Percentiles rank a stretch among this genome's conserved stretches.
These are phyloP conservation scores for Suillus lakei DNA, from an alignment of 768 basidiomycete genomes.

Conservation along the genomic window DNA sequence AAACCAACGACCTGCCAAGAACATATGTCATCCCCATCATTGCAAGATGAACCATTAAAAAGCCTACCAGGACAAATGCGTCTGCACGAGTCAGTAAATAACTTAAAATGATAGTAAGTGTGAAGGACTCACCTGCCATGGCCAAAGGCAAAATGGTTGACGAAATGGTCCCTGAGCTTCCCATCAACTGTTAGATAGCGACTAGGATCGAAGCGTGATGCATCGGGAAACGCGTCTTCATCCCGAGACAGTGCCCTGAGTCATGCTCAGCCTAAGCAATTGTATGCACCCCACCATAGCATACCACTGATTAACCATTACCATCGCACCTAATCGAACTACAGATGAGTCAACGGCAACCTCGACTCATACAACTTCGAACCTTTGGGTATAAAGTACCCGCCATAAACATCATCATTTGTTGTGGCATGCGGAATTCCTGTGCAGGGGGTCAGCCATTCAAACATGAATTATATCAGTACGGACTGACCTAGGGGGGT, in stretches of 20 bases:
- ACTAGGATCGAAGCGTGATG: conserved; percentile 5
- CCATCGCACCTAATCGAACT: not conserved
- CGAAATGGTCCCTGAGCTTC: not conserved
- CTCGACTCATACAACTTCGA: conserved; percentile 25
- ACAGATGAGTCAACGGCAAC: not conserved
- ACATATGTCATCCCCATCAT: not conserved
- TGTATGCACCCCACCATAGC: not conserved
- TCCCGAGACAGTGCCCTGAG: conserved; percentile 9
- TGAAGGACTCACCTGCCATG: not conserved
- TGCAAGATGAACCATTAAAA: not conserved
- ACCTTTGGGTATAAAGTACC: conserved; percentile 55
- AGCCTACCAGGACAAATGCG: conserved; percentile 6
- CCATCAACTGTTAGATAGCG: conserved; percentile 2
- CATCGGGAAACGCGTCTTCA: not conserved
- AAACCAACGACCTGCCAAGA: conserved; percentile 5
- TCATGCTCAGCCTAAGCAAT: not conserved
- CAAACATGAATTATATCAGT: not conserved
- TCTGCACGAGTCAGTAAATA: not conserved
- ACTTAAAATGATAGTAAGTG: not conserved
- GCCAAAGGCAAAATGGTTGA: not conserved
- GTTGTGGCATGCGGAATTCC: conserved; percentile 32
- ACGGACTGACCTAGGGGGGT: conserved; percentile 24
- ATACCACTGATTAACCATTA: conserved; percentile 5
- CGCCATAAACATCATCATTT: conserved; percentile 42
- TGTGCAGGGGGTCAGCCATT: not conserved